Evolutionary conservation across 371 early-diverging fungal species (phyloP), one percentile per base, ranked within the genome.

Genomic region (Syncephalastrum racemosum): DNA sequence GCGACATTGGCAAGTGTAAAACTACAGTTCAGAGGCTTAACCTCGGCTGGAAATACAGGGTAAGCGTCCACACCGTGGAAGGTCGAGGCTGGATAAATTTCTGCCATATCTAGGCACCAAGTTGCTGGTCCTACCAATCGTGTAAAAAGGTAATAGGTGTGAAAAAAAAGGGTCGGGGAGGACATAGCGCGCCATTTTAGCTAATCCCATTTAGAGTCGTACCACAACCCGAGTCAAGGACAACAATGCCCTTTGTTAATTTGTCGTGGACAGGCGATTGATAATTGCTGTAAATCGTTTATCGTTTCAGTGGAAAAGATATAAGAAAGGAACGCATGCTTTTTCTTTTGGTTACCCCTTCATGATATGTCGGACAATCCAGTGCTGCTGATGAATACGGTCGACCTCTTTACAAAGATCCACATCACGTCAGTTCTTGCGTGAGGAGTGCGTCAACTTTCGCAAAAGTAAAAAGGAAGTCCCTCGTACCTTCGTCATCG

Each of bases 1-100:
- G 79, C 67, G 50, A 85, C 70, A 53, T 85, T 85, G 50, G 71
- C 64, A 10, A 71, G 58, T 16, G 67, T 62, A 56, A 85, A 82
- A n/a, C 72, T 68, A 14, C 71, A 71, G 60, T 66, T 66, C 10
- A n/a, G 16, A 24, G 66, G 66, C n/a, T 55, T 49, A 19, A 58
- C 44, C 27, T 40, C 45, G 39, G 27, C 51, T 12, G 62, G 59
- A 56, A 42, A 66, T 15, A 58, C 56, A 8, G 58, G 47, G 16
- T 42, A 41, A 16, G 51, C 50, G n/a, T 66, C 66, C 23, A 61
- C 48, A 18, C 66, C 66, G 19, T 56, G 46, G 25, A 66, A 66
- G n/a, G 50, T 49, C 14, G 58, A 54, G 25, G 50, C 46, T 14
- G 66, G 66, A 44, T 61, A 66, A 14, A 39, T 53, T 25, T 56